These are phyloP conservation scores for Cercospora sp. DNA, from an alignment of 2,329 filamentous ascomycete genomes.

Conservation along the genomic window DNA sequence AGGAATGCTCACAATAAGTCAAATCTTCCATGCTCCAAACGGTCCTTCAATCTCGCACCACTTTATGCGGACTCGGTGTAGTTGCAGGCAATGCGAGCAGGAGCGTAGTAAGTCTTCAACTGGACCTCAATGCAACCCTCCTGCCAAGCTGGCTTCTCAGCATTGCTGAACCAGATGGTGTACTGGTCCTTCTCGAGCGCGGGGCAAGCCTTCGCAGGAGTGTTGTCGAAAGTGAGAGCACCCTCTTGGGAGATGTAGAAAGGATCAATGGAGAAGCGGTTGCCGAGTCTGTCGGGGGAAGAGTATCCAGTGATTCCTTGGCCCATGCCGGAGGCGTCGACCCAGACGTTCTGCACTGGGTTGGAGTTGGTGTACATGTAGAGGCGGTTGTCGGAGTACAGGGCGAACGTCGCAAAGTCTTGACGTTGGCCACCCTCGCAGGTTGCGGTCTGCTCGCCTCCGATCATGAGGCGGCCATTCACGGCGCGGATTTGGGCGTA, in stretches of 20 bases:
- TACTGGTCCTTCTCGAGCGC: neutral
- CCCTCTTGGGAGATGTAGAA: constrained; percentile 16
- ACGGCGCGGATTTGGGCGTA: constrained; percentile 24
- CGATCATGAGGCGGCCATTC: constrained; percentile 20
- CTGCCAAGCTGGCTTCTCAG: constrained; percentile 15
- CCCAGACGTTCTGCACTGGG: constrained; percentile 21
- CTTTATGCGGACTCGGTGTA: constrained; percentile 9
- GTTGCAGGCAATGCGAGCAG: constrained; percentile 14
- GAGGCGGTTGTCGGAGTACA: constrained; percentile 3
- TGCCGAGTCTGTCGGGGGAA: constrained; percentile 5
- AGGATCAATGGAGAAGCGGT: constrained; percentile 7
- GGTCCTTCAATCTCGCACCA: neutral
- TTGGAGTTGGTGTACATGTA: constrained; percentile 13
- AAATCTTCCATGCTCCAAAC: neutral
- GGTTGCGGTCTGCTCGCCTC: constrained; percentile 19
- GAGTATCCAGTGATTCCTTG: constrained; percentile 18
- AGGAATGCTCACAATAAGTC: neutral
- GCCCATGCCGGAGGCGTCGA: constrained; percentile 22
- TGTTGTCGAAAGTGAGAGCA: constrained; percentile 18
- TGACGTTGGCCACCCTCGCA: constrained; percentile 13
- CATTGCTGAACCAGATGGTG: constrained; percentile 16
- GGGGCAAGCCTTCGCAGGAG: constrained; percentile 19
- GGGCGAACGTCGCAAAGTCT: constrained; percentile 16
- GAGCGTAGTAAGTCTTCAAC: constrained; percentile 12
- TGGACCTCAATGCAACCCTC: constrained; percentile 16